A percentile compares a stretch with the other conserved stretches of the same genome.
Conservation (phyloP, 2,329 filamentous ascomycete species). For the Lecanicillium sp. region DNA sequence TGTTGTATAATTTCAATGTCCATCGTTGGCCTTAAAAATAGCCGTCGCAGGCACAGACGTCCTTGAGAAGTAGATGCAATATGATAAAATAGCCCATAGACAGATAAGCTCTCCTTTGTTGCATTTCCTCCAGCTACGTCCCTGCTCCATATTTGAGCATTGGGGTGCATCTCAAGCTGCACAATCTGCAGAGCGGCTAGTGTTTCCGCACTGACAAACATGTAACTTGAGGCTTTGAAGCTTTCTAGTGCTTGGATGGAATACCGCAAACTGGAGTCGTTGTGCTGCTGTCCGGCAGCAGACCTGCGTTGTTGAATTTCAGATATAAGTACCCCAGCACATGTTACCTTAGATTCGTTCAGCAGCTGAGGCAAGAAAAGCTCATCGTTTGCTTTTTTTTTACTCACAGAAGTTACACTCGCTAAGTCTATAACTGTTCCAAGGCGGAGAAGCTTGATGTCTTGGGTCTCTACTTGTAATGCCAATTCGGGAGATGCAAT, state of each 20-base stretch:
- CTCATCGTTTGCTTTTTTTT: not conserved
- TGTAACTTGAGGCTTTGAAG: constrained; percentile 58
- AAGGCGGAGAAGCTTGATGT: too few species aligned
- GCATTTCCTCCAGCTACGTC: not conserved
- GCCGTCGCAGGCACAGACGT: constrained; percentile 62
- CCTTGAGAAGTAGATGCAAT: constrained; percentile 75
- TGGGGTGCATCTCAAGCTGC: constrained; percentile 74
- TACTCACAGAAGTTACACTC: not conserved
- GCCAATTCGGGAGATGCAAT: too few species aligned
- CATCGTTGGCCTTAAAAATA: constrained; percentile 72
- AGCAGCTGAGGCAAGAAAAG: not conserved
- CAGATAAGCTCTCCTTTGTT: constrained; percentile 70
- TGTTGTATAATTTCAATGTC: constrained; percentile 60
- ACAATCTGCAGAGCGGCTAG: constrained; percentile 79
- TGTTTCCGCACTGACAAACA: constrained; percentile 78
- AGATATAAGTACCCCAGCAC: constrained; percentile 77
- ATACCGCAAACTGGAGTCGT: constrained; percentile 43
- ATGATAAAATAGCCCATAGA: constrained; percentile 75
- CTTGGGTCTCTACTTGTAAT: too few species aligned
- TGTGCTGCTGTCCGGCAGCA: constrained; percentile 53
- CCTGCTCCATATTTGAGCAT: constrained; percentile 65
- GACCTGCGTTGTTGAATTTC: constrained; percentile 60
- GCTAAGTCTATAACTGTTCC: not conserved
- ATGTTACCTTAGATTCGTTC: constrained; percentile 51
- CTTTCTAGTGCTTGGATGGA: constrained; percentile 60